Base-by-base conservation (phyloP, 169 alveolate genomes). In the Babesia gibsoni region DNA sequence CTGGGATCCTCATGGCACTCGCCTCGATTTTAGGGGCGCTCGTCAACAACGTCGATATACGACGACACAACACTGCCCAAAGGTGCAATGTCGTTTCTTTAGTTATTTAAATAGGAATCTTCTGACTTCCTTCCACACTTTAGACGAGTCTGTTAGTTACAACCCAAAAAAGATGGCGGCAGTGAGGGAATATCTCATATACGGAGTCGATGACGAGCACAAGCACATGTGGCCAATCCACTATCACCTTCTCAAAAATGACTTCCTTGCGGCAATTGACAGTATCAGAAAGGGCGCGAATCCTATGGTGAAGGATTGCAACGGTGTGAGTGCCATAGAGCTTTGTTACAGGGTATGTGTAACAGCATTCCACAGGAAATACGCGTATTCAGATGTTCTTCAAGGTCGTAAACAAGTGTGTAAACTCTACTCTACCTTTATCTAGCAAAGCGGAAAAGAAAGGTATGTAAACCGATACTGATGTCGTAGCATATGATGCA, bases 181-280 rank as follows among this genome's bases (percentile, higher is more conserved):
- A 4, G 58, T 61, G 12, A 25, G 72, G 27, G 58, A 61, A 48
- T 61, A 61, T 58, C 72, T 61, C 12, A 36, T 61, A 36, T 61
- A 61, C 45, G 64, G 73, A 22, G 81, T 48, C 42, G 75, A 69
- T 48, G 67, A 43, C 66, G 23, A 64, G 22, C 72, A 67, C 72
- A 82, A 80, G 56, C 83, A 66, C 56, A 46, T 27, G 32, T 70
- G 82, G 65, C 83, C 88, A 32, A 45, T 86, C 22, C 90, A 86
- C 79, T 77, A 79, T 43, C 86, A 79, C 72, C 56, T 86, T 35
- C 39, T 45, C 33, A 54, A 50, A 25, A 72, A 83, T 66, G 92
- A 86, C 66, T 48, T 73, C 56, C 27, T 75, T 9, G 83, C 90
- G 4, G 87, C 86, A 5, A 45, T 82, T 9, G 88, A 74, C 54